These are phyloP conservation scores for Clohesyomyces aquaticus DNA, from an alignment of 495 filamentous ascomycete genomes.

Conservation along the genomic window DNA sequence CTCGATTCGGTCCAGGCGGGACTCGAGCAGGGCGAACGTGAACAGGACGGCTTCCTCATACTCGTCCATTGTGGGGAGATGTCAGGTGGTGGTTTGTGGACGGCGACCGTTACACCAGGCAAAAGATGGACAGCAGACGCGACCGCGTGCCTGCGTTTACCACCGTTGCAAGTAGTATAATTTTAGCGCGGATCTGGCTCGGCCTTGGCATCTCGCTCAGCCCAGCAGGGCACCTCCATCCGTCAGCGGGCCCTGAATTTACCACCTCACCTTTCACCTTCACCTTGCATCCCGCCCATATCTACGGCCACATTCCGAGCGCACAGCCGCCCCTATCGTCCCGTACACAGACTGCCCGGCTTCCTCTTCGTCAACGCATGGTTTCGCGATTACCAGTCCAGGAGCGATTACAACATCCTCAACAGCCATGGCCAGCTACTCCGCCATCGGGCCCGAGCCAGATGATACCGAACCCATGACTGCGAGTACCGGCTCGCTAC, in stretches of 20 bases:
- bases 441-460: constrained; percentile 45
- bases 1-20: constrained; percentile 72
- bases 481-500: constrained; percentile 47
- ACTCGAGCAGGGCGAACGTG: constrained; percentile 77
- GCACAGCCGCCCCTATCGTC: not conserved
- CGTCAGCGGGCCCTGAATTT: not conserved
- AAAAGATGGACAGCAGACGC: constrained; percentile 6
- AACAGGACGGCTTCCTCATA: constrained; percentile 51
- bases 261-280: constrained; percentile 1
- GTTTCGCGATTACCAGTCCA: constrained; percentile 45
- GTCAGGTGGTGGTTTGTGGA: constrained; percentile 1
- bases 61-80: constrained; percentile 28
- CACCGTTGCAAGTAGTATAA: too few species aligned
- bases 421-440: constrained; percentile 47
- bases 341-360: not conserved
- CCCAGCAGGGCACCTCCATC: not conserved
- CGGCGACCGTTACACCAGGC: too few species aligned
- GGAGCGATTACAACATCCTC: constrained; percentile 28
- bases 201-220: not conserved
- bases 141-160: constrained; percentile 6
- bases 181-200: constrained; percentile 9
- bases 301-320: not conserved
- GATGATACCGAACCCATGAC: constrained; percentile 47
- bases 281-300: not conserved
- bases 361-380: constrained; percentile 13